These are phyloP conservation scores for Termitomyces sp. DNA, from an alignment of 768 basidiomycete genomes.

Conservation along the genomic window DNA sequence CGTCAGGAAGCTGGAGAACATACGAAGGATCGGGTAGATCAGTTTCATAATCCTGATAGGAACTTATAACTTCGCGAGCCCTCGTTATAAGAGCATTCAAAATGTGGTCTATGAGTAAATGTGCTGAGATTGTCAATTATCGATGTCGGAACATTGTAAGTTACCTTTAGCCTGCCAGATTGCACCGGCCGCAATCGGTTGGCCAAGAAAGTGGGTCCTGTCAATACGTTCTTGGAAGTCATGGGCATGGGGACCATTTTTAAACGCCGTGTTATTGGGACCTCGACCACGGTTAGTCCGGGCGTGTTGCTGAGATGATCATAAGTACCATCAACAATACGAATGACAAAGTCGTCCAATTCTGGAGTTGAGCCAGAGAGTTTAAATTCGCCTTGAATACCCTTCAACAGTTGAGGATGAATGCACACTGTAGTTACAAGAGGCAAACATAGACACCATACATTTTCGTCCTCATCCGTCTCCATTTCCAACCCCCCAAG, in stretches of 20 bases:
- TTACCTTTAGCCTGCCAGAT: slow-evolving; percentile 87
- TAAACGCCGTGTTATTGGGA: slow-evolving; percentile 48
- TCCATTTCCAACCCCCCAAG: slow-evolving; percentile 79
- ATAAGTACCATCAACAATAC: slow-evolving; percentile 66
- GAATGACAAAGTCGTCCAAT: slow-evolving; percentile 77
- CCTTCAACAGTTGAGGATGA: slow-evolving; percentile 37
- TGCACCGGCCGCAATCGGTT: slow-evolving; percentile 50
- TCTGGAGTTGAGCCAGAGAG: slow-evolving; percentile 73
- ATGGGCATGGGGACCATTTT: slow-evolving; percentile 48
- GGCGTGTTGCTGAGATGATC: neutral
- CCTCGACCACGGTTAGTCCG: slow-evolving; percentile 32
- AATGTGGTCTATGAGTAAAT: slow-evolving; percentile 46
- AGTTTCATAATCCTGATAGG: slow-evolving; percentile 43
- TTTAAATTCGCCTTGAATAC: slow-evolving; percentile 61
- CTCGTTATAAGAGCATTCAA: slow-evolving; percentile 51
- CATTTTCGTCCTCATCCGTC: slow-evolving; percentile 69
- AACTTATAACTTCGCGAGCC: slow-evolving; percentile 47
- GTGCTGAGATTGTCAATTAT: neutral
- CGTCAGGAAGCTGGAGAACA: slow-evolving; percentile 70
- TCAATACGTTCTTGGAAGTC: slow-evolving; percentile 58
- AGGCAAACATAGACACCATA: slow-evolving; percentile 24
- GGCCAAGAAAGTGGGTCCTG: slow-evolving; percentile 67
- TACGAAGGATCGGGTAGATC: slow-evolving; percentile 77
- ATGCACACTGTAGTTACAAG: neutral
- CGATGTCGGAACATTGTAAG: neutral